phyloP scores from a whole-genome alignment of 257 asterid species.

The Solanum acaule region DNA sequence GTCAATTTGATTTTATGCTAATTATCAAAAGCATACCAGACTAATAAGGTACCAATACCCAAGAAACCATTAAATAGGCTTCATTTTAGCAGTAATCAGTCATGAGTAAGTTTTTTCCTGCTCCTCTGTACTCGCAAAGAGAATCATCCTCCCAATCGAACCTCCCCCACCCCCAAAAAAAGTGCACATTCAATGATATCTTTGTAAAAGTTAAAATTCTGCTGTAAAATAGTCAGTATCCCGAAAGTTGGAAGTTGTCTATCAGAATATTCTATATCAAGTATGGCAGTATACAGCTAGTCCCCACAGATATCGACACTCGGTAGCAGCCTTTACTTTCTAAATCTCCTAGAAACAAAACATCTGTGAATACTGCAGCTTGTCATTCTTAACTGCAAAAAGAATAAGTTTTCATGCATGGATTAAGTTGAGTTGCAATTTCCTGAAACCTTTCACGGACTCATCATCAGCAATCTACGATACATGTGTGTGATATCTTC shows the following conservation, averaged over 20 bases:
- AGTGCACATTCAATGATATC: neutral
- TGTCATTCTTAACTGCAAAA: neutral
- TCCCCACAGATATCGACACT: neutral
- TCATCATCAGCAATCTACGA: neutral
- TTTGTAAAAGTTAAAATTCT: neutral
- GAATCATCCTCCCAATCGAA: neutral
- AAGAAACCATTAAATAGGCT: neutral
- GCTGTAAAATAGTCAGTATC: neutral
- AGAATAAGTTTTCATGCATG: neutral
- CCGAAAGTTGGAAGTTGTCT: neutral
- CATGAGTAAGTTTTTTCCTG: neutral
- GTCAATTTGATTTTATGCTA: neutral
- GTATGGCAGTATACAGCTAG: neutral
- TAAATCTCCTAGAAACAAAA: neutral
- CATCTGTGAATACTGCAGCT: neutral
- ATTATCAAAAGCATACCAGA: neutral
- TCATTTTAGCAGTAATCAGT: neutral
- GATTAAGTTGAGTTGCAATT: neutral
- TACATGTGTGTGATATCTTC: neutral
- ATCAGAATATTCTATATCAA: neutral
- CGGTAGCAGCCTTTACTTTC: neutral
- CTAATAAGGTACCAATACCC: neutral
- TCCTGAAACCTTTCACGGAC: neutral
- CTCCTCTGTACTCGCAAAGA: neutral
- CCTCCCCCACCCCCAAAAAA: neutral